phyloP scores from a whole-genome alignment of 2,329 filamentous ascomycete genomes.

The Alternaria incomplexa region DNA sequence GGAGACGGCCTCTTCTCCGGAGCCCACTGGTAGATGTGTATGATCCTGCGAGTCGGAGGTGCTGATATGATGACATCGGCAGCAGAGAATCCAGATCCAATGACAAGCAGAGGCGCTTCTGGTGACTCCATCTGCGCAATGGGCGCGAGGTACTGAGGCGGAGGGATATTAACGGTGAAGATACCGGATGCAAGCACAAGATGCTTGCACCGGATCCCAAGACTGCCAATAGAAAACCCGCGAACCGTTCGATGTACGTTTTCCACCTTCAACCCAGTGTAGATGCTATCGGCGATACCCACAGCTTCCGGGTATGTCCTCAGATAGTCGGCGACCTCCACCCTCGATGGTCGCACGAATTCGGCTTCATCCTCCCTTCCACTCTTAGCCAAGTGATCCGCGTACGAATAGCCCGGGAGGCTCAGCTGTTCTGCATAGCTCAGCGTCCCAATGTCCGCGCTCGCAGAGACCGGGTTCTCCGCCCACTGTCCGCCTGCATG shows the following conservation, averaged over 20 bases:
- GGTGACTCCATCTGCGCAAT: slow-evolving; percentile 42
- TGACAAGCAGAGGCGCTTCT: slow-evolving; percentile 57
- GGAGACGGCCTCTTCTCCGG: slow-evolving; percentile 62
- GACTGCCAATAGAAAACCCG: slow-evolving; percentile 59
- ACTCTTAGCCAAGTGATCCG: slow-evolving; percentile 56
- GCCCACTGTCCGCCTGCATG: slow-evolving; percentile 66
- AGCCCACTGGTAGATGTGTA: slow-evolving; percentile 68
- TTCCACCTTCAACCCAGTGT: slow-evolving; percentile 50
- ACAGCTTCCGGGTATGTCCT: slow-evolving; percentile 60
- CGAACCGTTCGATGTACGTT: slow-evolving; percentile 52
- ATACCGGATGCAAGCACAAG: slow-evolving; percentile 66
- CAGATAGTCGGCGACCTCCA: slow-evolving; percentile 63
- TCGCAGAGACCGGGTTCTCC: slow-evolving; percentile 59
- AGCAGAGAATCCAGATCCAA: slow-evolving; percentile 68
- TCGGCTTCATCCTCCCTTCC: slow-evolving; percentile 51
- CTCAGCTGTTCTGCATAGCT: slow-evolving; percentile 69
- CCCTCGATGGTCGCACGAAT: slow-evolving; percentile 62
- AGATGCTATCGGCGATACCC: slow-evolving; percentile 57
- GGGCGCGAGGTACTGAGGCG: slow-evolving; percentile 57
- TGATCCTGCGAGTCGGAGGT: slow-evolving; percentile 56
- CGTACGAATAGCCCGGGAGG: slow-evolving; percentile 64
- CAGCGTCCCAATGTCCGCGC: slow-evolving; percentile 63
- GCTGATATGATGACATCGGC: slow-evolving; percentile 66
- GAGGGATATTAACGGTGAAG: slow-evolving; percentile 61
- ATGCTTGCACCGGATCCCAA: slow-evolving; percentile 61